phyloP scores from a whole-genome alignment of 2,329 filamentous ascomycete species.

The Emydomyces testavorans region DNA sequence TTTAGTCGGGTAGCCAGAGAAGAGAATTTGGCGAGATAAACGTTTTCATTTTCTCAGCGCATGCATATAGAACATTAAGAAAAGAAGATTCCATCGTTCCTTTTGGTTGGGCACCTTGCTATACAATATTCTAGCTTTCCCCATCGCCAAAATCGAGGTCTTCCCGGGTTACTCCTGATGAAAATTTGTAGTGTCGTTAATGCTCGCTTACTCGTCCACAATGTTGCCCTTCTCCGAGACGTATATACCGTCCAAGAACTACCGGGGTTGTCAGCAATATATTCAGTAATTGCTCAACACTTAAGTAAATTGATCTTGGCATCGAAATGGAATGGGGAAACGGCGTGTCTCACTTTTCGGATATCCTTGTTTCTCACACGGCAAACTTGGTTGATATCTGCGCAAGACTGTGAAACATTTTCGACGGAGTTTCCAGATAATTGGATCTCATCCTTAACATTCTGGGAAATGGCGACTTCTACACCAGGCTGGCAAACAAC shows the following conservation, averaged over 20 bases:
- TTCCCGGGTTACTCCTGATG: conserved; percentile 6
- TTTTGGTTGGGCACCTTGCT: conserved; percentile 9
- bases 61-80: conserved; percentile 12
- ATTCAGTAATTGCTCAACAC: neutral
- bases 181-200: neutral
- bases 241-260: conserved; percentile 99
- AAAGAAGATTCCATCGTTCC: conserved; percentile 10
- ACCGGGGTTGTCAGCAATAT: conserved; percentile 12
- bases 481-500: conserved; percentile 85
- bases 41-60: conserved; percentile 7
- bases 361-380: conserved; percentile 99
- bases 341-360: conserved; percentile 61
- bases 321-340: neutral
- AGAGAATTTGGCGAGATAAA: neutral
- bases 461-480: conserved; percentile 76
- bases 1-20: neutral
- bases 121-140: conserved; percentile 9
- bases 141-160: conserved; percentile 9
- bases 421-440: conserved; percentile 91
- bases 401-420: conserved; percentile 92
- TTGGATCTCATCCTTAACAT: conserved; percentile 95
- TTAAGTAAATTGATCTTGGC: neutral
- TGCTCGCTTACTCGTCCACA: conserved; percentile 32
- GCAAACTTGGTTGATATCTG: conserved; percentile 99
- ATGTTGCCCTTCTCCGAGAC: conserved; percentile 98